Conservation (phyloP, 2,329 filamentous ascomycete species). For the Fusarium chlamydosporum region DNA sequence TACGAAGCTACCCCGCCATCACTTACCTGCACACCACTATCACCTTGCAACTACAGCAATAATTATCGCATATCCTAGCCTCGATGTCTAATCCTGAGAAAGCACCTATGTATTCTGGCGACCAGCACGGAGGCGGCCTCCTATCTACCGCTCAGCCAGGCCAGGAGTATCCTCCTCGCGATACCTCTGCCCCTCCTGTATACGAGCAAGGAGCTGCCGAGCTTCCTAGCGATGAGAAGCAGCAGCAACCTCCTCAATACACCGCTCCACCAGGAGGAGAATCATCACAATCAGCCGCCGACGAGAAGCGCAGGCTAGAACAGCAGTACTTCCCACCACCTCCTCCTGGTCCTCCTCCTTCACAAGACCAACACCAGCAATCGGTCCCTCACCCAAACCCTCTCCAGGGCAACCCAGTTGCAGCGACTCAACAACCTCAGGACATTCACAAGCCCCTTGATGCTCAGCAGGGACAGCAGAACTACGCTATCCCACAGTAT, state of each 20-base stretch:
- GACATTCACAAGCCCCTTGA: conserved; percentile 16
- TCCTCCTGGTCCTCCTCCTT: conserved; percentile 47
- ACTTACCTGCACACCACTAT: conserved; percentile 10
- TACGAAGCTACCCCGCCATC: conserved; percentile 44
- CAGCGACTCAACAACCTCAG: conserved; percentile 20
- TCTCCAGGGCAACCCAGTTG: conserved; percentile 41
- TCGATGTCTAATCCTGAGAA: conserved; percentile 46
- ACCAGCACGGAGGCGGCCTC: conserved; percentile 35
- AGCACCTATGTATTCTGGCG: conserved; percentile 36
- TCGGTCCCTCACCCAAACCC: conserved; percentile 40
- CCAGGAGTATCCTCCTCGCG: conserved; percentile 39
- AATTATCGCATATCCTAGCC: conserved; percentile 6
- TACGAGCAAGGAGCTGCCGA: conserved; percentile 36
- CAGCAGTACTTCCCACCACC: conserved; percentile 49
- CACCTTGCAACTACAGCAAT: conserved; percentile 23
- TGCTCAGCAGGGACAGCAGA: conserved; percentile 33
- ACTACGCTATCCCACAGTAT: conserved; percentile 52
- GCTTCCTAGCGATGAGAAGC: conserved; percentile 40
- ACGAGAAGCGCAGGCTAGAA: conserved; percentile 35
- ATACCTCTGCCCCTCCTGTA: conserved; percentile 33
- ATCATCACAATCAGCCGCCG: conserved; percentile 18
- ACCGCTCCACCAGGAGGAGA: conserved; percentile 9
- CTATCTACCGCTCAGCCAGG: conserved; percentile 29
- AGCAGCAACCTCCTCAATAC: conserved; percentile 30
- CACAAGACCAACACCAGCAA: conserved; percentile 40